Percentiles rank a stretch among this genome's conserved stretches.
Evolutionary conservation across 371 early-diverging fungal species (phyloP).

Genomic region (Enterocytospora artemiae): DNA sequence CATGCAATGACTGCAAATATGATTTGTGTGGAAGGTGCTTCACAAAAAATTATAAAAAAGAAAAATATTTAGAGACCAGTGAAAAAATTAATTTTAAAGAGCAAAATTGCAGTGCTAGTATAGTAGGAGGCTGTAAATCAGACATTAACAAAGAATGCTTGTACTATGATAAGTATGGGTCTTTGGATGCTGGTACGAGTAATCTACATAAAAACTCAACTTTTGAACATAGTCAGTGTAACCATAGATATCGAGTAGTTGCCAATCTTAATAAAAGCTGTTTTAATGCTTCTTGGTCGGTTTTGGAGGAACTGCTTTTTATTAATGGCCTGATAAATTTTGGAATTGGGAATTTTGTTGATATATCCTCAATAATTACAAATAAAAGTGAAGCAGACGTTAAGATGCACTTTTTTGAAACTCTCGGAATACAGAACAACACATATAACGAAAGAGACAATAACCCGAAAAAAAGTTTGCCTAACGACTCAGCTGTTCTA

Average conservation of each 20-base stretch:
- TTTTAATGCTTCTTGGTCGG: constrained; percentile 75
- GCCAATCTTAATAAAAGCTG: constrained; percentile 70
- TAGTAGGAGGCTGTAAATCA: too few species aligned
- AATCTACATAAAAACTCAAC: too few species aligned
- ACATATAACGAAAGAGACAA: constrained; percentile 61
- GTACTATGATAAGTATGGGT: too few species aligned
- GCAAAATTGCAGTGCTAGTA: too few species aligned
- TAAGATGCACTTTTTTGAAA: constrained; percentile 73
- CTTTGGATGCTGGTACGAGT: too few species aligned
- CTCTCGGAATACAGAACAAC: constrained; percentile 65
- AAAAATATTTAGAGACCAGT: too few species aligned
- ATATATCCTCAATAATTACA: constrained; percentile 77
- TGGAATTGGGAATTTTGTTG: constrained; percentile 92
- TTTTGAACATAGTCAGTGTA: too few species aligned
- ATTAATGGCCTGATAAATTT: constrained; percentile 76
- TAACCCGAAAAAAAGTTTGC: constrained; percentile 3
- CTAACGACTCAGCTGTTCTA: constrained; percentile 27
- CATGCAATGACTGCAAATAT: constrained; percentile 78
- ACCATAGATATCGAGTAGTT: constrained; percentile 74
- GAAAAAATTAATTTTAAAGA: too few species aligned
- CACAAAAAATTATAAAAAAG: constrained; percentile 68
- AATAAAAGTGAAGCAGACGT: constrained; percentile 74
- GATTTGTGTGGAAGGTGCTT: constrained; percentile 89
- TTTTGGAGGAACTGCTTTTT: constrained; percentile 84
- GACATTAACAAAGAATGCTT: too few species aligned